A percentile compares a stretch with the other conserved stretches of the same genome.
These are phyloP conservation scores for Penicillium crystallinum DNA, from an alignment of 495 filamentous ascomycete genomes.

Conservation along the genomic window DNA sequence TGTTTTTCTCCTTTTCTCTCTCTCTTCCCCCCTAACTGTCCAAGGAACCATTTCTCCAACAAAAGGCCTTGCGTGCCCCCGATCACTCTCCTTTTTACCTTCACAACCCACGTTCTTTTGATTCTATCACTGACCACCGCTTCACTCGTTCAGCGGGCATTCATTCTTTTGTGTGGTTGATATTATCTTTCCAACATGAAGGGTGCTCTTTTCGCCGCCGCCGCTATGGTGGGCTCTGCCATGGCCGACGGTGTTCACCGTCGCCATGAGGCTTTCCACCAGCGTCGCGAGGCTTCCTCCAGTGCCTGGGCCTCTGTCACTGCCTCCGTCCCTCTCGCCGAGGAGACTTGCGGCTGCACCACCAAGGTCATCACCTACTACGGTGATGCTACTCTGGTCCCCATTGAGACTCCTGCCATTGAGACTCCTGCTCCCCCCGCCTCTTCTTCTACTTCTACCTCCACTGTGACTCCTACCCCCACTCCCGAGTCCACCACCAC, in stretches of 20 bases:
- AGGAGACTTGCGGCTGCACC: slow-evolving; percentile 59
- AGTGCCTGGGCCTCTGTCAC: slow-evolving; percentile 19
- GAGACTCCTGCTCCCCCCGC: neutral
- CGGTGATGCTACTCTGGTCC: slow-evolving; percentile 51
- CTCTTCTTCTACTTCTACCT: neutral
- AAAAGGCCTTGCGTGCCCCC: slow-evolving; percentile 51
- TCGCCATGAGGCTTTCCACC: slow-evolving; percentile 57
- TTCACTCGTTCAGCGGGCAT: slow-evolving; percentile 97
- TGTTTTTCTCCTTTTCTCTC: slow-evolving; percentile 22
- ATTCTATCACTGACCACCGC: slow-evolving; percentile 58
- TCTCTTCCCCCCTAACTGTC: slow-evolving; percentile 32
- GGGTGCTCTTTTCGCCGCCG: slow-evolving; percentile 60
- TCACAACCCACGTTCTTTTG: slow-evolving; percentile 36
- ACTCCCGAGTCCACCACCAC: slow-evolving; percentile 19
- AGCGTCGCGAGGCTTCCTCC: slow-evolving; percentile 29
- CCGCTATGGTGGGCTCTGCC: slow-evolving; percentile 59
- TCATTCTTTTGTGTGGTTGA: slow-evolving; percentile 51
- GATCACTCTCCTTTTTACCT: slow-evolving; percentile 33
- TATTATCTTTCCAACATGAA: slow-evolving; percentile 55
- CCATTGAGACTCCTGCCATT: slow-evolving; percentile 15
- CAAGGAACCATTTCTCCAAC: slow-evolving; percentile 25
- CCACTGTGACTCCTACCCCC: neutral
- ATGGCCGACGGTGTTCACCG: slow-evolving; percentile 55
- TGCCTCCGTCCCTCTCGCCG: slow-evolving; percentile 26
- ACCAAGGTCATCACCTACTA: slow-evolving; percentile 60